Evolutionary conservation across 2,329 filamentous ascomycete species (phyloP), one percentile per base, ranked within the genome.

Genomic region (Grosmannia serpens): DNA sequence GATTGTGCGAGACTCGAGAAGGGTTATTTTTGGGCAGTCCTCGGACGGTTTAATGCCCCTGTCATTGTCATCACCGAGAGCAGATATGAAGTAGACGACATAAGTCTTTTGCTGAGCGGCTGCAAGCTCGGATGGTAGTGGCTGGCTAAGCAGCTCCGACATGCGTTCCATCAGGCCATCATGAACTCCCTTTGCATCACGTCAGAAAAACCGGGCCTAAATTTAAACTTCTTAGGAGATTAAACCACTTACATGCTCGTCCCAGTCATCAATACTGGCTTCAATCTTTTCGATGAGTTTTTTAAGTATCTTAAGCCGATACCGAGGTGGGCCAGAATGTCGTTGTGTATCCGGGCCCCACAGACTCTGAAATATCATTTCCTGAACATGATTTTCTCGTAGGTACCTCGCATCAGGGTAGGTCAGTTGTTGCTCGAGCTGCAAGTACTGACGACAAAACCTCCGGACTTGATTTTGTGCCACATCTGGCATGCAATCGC

Each of bases 181-280:
- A 22, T 55, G 38, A 4, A 55, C 15, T 6, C 41, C 53, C 53
- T 55, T 22, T 47, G 15, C 7, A 35, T 44, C 24, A 50, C 41
- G 11, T 47, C 15, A 38, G 35, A 17, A 6, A 15, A 38, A 5
- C 15, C 4, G 17, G 5, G 35, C 15, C 35, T 15, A 15, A 17
- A 38, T 13, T 35, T 13, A 38, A 38, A 26, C 9, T 47, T 35
- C 17, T 55, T 4, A 76, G 8, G 9, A 53, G 3, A 8, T n/a
- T 27, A n/a, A n/a, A n/a, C 1, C 26, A 24, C 88, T 76, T 86
- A 95, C 91, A 86, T 95, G 84, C 77, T 89, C 79, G 65, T 96
- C 88, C 71, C 90, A 91, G 70, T 96, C 84, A 59, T 82, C 77
- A 53, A 95, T 89, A 38, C 86, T 82, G 33, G 77, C 74, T 70